phyloP scores from a whole-genome alignment of 2,329 filamentous ascomycete species.

The Aureobasidium leucospermi region DNA sequence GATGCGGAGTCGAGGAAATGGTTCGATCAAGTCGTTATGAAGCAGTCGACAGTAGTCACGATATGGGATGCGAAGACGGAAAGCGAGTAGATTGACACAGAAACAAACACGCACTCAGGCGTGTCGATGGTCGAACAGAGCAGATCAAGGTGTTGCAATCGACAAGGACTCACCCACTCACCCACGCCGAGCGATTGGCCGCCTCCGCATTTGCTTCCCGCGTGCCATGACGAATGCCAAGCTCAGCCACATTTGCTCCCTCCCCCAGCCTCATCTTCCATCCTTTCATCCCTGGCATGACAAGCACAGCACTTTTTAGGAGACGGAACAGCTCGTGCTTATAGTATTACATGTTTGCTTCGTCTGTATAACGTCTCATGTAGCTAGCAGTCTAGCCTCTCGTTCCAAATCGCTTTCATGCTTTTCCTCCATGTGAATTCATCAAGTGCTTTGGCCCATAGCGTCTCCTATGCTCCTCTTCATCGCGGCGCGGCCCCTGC shows the following conservation, averaged over 20 bases:
- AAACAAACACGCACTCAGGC: background rate
- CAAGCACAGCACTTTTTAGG: background rate
- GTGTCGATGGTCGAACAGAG: background rate
- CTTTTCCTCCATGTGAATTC: slow-evolving; percentile 5
- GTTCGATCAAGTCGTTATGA: background rate
- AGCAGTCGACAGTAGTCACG: background rate
- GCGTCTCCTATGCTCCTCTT: background rate
- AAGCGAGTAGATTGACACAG: background rate
- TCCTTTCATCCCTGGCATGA: background rate
- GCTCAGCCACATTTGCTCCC: background rate
- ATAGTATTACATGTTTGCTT: slow-evolving; percentile 10
- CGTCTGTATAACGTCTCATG: slow-evolving; percentile 10
- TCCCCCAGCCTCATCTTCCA: background rate
- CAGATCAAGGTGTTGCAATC: slow-evolving; percentile 8
- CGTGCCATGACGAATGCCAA: slow-evolving; percentile 7
- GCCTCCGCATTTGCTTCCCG: slow-evolving; percentile 7
- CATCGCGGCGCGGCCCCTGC: background rate
- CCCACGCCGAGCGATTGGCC: background rate
- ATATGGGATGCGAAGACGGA: background rate
- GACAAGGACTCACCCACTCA: background rate
- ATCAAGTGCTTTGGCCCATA: background rate
- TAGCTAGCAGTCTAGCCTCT: slow-evolving; percentile 8
- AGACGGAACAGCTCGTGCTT: background rate
- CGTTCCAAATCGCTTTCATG: background rate
- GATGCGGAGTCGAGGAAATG: background rate